Conservation (phyloP, 2,329 filamentous ascomycete genomes). For the Penicillium decumbens region DNA sequence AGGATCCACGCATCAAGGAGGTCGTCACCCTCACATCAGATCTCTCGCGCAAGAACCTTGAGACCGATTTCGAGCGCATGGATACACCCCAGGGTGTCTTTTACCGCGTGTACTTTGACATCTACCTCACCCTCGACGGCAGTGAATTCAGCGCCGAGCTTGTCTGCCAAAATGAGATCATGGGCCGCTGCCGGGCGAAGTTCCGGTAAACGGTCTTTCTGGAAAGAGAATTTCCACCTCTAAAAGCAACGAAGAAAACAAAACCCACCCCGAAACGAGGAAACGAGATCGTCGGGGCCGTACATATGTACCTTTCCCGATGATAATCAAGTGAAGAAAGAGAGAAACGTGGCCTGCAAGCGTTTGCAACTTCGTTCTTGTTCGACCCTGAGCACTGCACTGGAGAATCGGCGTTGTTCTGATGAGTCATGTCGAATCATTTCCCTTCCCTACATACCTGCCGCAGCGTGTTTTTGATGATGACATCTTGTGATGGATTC, state of each 20-base stretch:
- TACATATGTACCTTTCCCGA: not conserved
- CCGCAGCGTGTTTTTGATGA: slow-evolving; percentile 6
- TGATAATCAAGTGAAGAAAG: not conserved
- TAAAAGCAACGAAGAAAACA: not conserved
- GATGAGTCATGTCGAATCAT: slow-evolving; percentile 10
- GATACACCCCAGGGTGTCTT: slow-evolving; percentile 96
- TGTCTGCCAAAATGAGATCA: slow-evolving; percentile 98
- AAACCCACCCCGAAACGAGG: not conserved
- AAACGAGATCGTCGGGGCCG: not conserved
- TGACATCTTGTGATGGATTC: slow-evolving; percentile 9
- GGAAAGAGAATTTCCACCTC: not conserved
- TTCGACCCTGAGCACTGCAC: slow-evolving; percentile 5
- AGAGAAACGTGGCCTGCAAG: not conserved
- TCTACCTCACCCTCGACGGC: slow-evolving; percentile 89
- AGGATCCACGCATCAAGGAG: slow-evolving; percentile 98
- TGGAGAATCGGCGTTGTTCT: slow-evolving; percentile 22
- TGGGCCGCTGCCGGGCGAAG: slow-evolving; percentile 90
- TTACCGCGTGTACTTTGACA: slow-evolving; percentile 68
- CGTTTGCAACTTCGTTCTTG: not conserved
- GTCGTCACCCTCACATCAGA: slow-evolving; percentile 97
- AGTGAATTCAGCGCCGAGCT: slow-evolving; percentile 97
- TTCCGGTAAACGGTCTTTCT: slow-evolving; percentile 56
- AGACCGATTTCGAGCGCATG: slow-evolving; percentile 99
- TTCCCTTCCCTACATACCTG: slow-evolving; percentile 12
- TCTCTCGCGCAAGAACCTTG: slow-evolving; percentile 93